Conservation (phyloP, 2,329 filamentous ascomycete genomes). For the Madurella mycetomatis region DNA sequence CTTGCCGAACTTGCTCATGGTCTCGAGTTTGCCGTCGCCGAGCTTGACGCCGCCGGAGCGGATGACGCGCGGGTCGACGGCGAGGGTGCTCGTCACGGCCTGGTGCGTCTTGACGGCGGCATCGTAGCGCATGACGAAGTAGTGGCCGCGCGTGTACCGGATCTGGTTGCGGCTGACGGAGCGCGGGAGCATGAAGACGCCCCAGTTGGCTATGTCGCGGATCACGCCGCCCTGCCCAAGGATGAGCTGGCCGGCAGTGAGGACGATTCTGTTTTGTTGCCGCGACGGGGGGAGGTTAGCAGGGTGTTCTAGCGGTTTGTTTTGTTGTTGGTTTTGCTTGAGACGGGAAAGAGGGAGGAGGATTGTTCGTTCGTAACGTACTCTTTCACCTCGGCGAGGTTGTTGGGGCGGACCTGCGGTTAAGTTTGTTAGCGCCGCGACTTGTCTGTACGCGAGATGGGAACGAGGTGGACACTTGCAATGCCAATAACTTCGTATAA, state of each 20-base stretch:
- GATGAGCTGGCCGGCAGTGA: constrained; percentile 76
- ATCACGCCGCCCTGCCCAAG: constrained; percentile 83
- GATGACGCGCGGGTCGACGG: constrained; percentile 86
- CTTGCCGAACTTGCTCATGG: constrained; percentile 46
- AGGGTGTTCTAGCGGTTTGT: too few relatives aligned
- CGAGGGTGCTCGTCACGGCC: constrained; percentile 68
- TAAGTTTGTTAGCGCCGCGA: constrained; percentile 9
- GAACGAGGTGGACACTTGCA: constrained; percentile 49
- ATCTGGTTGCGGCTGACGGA: constrained; percentile 76
- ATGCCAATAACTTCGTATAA: constrained; percentile 97
- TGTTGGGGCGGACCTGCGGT: constrained; percentile 81
- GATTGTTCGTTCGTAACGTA: constrained; percentile 42
- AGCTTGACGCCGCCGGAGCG: constrained; percentile 83
- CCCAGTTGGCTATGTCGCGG: constrained; percentile 93
- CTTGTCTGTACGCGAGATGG: background rate
- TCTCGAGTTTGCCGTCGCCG: constrained; percentile 79
- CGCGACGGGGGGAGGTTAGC: constrained; percentile 6
- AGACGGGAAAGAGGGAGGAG: constrained; percentile 1
- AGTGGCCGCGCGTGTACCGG: constrained; percentile 80
- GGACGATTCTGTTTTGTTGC: constrained; percentile 65
- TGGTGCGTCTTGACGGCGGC: constrained; percentile 68
- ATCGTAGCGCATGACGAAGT: constrained; percentile 98
- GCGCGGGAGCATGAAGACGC: constrained; percentile 79
- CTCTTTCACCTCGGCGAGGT: constrained; percentile 90
- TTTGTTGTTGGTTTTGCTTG: too few relatives aligned